Percentiles rank a stretch among this genome's conserved stretches.
These are phyloP conservation scores for Yamadazyma tumulicola DNA, from an alignment of 805 yeast genomes.

Conservation along the genomic window DNA sequence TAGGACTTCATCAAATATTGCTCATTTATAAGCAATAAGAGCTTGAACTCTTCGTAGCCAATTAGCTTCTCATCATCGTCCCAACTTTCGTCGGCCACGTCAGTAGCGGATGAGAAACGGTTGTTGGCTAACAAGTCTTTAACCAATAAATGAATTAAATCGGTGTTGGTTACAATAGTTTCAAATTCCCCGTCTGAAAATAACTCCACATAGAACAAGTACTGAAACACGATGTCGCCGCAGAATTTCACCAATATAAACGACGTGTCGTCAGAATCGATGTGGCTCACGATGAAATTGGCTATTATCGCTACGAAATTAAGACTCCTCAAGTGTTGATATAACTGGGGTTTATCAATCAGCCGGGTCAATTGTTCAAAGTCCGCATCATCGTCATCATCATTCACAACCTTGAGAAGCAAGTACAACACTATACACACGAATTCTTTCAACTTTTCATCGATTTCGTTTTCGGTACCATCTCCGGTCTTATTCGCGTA, in stretches of 20 bases:
- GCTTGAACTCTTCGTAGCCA: slow-evolving; percentile 61
- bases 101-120: slow-evolving; percentile 23
- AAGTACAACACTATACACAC: slow-evolving; percentile 31
- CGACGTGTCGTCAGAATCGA: slow-evolving; percentile 18
- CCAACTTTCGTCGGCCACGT: slow-evolving; percentile 31
- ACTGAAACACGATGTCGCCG: slow-evolving; percentile 41
- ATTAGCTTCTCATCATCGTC: slow-evolving; percentile 54
- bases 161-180: slow-evolving; percentile 22
- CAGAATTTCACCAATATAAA: slow-evolving; percentile 34
- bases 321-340: slow-evolving; percentile 19
- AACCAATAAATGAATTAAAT: slow-evolving; percentile 27
- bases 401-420: slow-evolving; percentile 29
- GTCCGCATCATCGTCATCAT: slow-evolving; percentile 14
- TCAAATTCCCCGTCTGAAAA: slow-evolving; percentile 33
- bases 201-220: slow-evolving; percentile 32
- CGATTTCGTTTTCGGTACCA: slow-evolving; percentile 1
- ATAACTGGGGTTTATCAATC: slow-evolving; percentile 17
- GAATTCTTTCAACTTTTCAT: slow-evolving; percentile 27
- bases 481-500: slow-evolving; percentile 4
- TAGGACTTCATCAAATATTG: slow-evolving; percentile 72
- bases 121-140: slow-evolving; percentile 29
- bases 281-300: slow-evolving; percentile 26
- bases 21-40: slow-evolving; percentile 75
- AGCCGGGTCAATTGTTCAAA: slow-evolving; percentile 12
- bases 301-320: slow-evolving; percentile 27